Percentiles rank a stretch among this genome's conserved stretches.
Evolutionary conservation across 75 land plant species (phyloP).

Genomic region (Pinus albicaulis): DNA sequence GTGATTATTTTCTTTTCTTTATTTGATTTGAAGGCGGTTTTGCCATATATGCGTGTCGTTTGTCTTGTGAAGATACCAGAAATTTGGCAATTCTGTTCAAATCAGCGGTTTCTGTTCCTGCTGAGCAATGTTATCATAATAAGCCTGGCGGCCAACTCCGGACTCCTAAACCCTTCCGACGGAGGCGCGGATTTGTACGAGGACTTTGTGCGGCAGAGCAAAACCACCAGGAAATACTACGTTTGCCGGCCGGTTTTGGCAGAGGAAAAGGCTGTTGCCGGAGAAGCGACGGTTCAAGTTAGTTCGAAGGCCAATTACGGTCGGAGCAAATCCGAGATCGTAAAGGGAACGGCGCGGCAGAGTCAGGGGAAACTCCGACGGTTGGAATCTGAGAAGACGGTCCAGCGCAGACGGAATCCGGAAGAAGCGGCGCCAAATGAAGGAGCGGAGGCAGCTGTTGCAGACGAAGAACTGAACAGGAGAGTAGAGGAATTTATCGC

Average conservation of each 20-base stretch:
- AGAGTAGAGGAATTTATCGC: constrained; percentile 2
- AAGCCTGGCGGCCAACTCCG: neutral
- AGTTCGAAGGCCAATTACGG: neutral
- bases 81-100: neutral
- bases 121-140: neutral
- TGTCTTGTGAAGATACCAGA: neutral
- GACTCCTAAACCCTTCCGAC: neutral
- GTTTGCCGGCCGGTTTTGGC: neutral
- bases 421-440: neutral
- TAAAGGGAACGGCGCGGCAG: neutral
- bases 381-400: neutral
- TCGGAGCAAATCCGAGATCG: neutral
- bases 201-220: neutral
- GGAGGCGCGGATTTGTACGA: constrained; percentile 1
- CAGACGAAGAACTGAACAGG: neutral
- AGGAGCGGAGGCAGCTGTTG: neutral
- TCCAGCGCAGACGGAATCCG: neutral
- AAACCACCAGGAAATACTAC: neutral
- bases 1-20: neutral
- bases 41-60: neutral
- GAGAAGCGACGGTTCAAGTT: neutral
- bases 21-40: neutral
- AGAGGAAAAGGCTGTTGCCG: neutral
- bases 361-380: neutral
- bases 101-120: neutral